Evolutionary conservation across 306 rosid genomes (phyloP).

Genomic region (Vicia faba): DNA sequence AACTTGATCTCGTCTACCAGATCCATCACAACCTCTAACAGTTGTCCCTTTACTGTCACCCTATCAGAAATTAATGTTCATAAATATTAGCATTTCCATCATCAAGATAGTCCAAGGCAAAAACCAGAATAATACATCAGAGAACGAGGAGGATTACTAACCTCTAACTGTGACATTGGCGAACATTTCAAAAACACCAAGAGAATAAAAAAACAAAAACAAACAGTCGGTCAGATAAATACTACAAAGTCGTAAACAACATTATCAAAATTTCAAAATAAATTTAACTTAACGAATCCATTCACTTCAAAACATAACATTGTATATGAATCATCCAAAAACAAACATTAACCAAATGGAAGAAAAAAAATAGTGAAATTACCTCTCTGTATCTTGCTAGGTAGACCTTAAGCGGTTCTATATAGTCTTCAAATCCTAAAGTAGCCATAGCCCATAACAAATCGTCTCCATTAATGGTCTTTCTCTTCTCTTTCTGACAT

Average conservation of each 20-base stretch:
- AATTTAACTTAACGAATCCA: constrained; percentile 3
- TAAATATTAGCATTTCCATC: constrained; percentile 33
- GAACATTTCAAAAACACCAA: constrained; percentile 40
- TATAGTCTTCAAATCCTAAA: constrained; percentile 89
- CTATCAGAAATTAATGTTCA: constrained; percentile 50
- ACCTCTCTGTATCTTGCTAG: constrained; percentile 92
- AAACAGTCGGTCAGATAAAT: constrained; percentile 36
- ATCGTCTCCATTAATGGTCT: constrained; percentile 94
- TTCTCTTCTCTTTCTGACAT: constrained; percentile 94
- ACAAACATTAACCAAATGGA: background rate
- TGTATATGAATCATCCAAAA: background rate
- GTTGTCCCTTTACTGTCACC: constrained; percentile 87
- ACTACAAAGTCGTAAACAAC: constrained; percentile 14
- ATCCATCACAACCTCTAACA: constrained; percentile 76
- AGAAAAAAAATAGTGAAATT: background rate
- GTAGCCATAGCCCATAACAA: constrained; percentile 94
- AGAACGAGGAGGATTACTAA: constrained; percentile 41
- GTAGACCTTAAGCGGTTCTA: constrained; percentile 89
- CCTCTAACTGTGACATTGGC: constrained; percentile 68
- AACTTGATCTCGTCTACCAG: constrained; percentile 66
- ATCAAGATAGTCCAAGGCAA: background rate
- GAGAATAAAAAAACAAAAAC: constrained; percentile 24
- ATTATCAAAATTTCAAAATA: constrained; percentile 4
- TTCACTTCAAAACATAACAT: constrained; percentile 9
- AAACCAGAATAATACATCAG: constrained; percentile 4